phyloP scores from a whole-genome alignment of 495 filamentous ascomycete species.

The Podospora didyma region DNA sequence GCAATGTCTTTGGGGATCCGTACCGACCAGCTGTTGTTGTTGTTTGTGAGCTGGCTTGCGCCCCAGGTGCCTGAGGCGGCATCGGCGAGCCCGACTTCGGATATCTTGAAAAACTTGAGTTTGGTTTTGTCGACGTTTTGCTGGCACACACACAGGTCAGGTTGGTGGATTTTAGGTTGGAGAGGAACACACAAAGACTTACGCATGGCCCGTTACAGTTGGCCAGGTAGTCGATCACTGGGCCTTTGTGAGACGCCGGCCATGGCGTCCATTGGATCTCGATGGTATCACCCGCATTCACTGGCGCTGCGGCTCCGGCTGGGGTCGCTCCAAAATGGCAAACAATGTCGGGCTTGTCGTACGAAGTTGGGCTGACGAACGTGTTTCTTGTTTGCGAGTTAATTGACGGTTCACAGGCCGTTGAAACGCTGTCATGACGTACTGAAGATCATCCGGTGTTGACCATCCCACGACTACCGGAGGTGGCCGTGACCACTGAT shows the following conservation, averaged over 20 bases:
- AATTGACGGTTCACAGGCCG: neutral
- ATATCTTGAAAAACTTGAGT: constrained; percentile 77
- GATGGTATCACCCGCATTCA: constrained; percentile 42
- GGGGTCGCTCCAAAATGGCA: constrained; percentile 45
- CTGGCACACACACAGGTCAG: constrained; percentile 33
- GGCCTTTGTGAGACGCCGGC: constrained; percentile 51
- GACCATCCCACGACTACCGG: constrained; percentile 27
- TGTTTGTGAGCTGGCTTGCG: constrained; percentile 52
- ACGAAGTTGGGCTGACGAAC: constrained; percentile 49
- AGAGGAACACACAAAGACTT: neutral
- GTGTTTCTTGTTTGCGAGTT: constrained; percentile 50
- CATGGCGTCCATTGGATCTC: constrained; percentile 48
- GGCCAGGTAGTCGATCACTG: constrained; percentile 73
- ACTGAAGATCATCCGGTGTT: constrained; percentile 27
- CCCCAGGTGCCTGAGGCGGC: constrained; percentile 50
- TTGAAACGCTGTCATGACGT: constrained; percentile 2
- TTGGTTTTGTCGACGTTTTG: constrained; percentile 58
- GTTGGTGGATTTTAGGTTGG: neutral
- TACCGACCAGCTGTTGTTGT: constrained; percentile 66
- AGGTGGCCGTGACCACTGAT: constrained; percentile 24
- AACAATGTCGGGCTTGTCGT: constrained; percentile 42
- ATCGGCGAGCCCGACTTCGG: constrained; percentile 56
- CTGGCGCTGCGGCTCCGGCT: constrained; percentile 34
- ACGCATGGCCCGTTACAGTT: constrained; percentile 55
- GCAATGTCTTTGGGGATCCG: constrained; percentile 61